Base-by-base conservation (phyloP, 1,284 basidiomycete genomes). In the Taiwanofungus camphoratus region DNA sequence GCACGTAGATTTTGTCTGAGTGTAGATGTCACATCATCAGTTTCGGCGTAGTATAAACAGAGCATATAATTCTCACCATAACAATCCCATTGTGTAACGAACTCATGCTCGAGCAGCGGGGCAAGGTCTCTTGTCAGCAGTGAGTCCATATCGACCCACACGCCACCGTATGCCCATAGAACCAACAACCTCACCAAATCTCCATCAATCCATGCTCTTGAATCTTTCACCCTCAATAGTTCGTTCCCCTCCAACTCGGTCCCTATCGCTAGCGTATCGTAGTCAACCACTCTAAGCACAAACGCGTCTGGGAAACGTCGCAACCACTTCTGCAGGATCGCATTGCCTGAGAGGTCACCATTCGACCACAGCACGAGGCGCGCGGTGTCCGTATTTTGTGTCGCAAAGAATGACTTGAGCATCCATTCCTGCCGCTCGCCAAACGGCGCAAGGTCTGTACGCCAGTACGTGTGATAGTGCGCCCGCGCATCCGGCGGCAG, bases 121-220 rank as follows among this genome's bases (percentile, higher is more conserved):
- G 82, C 71, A 18, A 96, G 67, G 63, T 91, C 86, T 40, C 92
- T 69, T 33, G 90, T 92, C 49, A 95, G 64, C 44, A 97, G 72
- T 52, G 86, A 86, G 64, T 96, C 93, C 90, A 96, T 95, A 61
- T 97, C 92, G 48, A 95, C 75, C 93, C 93, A 97, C 24, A 92
- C 76, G 2, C 93, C 93, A 4, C 92, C 92, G 56, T 79, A 82
- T 50, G 79, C 79, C 88, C 91, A 95, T n/a, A 95, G 66, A 31
- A 92, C 77, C 30, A 97, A 69, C 44, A 97, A 61, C 37, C 93
- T 70, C 21, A 95, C 73, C 30, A 94, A 72, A 62, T 95, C 93
- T 0, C 92, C 92, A 56, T 95, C 92, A n/a, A 94, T 70, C 92
- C 92, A 95, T 6, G 88, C 92, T 57, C 82, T 81, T 54, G 70